These are phyloP conservation scores for Xerocomus amazonicus DNA, from an alignment of 1,284 basidiomycete species.

Conservation along the genomic window DNA sequence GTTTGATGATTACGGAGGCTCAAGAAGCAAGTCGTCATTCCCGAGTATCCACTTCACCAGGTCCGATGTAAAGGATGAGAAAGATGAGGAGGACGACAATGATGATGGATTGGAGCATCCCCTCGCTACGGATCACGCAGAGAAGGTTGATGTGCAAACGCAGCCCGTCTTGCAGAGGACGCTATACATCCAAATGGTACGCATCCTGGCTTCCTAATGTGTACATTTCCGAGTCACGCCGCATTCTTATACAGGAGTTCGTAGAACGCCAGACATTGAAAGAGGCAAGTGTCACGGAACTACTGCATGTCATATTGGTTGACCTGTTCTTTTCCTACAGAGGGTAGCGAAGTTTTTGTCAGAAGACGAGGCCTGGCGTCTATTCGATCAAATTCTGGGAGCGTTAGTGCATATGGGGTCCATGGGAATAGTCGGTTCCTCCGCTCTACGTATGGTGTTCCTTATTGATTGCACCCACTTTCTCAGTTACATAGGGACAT, in stretches of 20 bases:
- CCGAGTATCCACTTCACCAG: slow-evolving; percentile 74
- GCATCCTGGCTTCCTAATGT: background rate
- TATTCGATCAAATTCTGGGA: slow-evolving; percentile 91
- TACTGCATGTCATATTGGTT: background rate
- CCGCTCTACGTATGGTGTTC: background rate
- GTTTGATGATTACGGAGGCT: slow-evolving; percentile 48
- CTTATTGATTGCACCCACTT: slow-evolving; percentile 2
- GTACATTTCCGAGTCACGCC: background rate
- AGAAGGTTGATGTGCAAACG: slow-evolving; percentile 28
- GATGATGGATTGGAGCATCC: slow-evolving; percentile 39
- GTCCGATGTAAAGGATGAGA: slow-evolving; percentile 39
- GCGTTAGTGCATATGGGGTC: slow-evolving; percentile 89
- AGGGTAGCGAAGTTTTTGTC: slow-evolving; percentile 75
- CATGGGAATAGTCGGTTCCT: slow-evolving; percentile 64
- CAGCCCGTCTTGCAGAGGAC: slow-evolving; percentile 54
- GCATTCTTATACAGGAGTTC: slow-evolving; percentile 56
- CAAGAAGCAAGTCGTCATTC: slow-evolving; percentile 57
- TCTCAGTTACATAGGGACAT: slow-evolving; percentile 83
- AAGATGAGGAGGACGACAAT: slow-evolving; percentile 40
- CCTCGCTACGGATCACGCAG: slow-evolving; percentile 30
- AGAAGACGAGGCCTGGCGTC: slow-evolving; percentile 85
- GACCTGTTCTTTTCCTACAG: slow-evolving; percentile 33
- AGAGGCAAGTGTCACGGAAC: slow-evolving; percentile 47
- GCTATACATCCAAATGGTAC: slow-evolving; percentile 88
- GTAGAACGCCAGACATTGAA: slow-evolving; percentile 83